Percentiles rank a stretch among this genome's conserved stretches.
These are phyloP conservation scores for Trichoderma sp. DNA, from an alignment of 2,329 filamentous ascomycete species.

Conservation along the genomic window DNA sequence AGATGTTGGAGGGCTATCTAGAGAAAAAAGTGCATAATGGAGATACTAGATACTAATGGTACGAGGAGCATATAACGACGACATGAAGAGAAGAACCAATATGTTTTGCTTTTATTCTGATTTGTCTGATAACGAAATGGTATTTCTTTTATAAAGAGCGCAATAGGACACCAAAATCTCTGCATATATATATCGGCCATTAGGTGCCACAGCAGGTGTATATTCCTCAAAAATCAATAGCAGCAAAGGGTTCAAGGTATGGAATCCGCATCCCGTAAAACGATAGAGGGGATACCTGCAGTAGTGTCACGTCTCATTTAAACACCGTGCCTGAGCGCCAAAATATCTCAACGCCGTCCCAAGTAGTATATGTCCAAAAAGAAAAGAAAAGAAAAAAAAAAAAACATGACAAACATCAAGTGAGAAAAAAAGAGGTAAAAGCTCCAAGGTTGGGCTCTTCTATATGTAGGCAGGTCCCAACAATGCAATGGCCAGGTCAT, in stretches of 20 bases:
- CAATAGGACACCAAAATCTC: neutral
- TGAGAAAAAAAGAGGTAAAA: neutral
- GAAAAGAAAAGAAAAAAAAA: neutral
- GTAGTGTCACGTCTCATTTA: constrained; percentile 12
- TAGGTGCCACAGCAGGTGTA: neutral
- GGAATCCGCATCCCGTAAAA: constrained; percentile 12
- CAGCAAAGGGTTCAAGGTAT: neutral
- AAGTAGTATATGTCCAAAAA: neutral
- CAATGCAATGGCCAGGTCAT: neutral
- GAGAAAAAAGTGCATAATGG: no score
- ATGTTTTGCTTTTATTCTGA: neutral
- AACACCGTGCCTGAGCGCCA: constrained; percentile 1
- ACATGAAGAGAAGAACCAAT: neutral
- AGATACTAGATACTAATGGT: neutral
- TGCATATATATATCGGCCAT: neutral
- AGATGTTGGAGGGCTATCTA: no score
- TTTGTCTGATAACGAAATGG: neutral
- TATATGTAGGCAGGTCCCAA: neutral
- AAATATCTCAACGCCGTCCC: constrained; percentile 25
- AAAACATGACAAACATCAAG: neutral
- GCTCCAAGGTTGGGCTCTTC: neutral
- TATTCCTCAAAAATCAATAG: neutral
- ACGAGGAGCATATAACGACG: neutral
- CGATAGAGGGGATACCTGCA: constrained; percentile 12
- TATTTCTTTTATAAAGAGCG: constrained; percentile 1